Evolutionary conservation across 345 rosid genomes (phyloP), one percentile per base, ranked within the genome.

Genomic region (Balakata baccata): DNA sequence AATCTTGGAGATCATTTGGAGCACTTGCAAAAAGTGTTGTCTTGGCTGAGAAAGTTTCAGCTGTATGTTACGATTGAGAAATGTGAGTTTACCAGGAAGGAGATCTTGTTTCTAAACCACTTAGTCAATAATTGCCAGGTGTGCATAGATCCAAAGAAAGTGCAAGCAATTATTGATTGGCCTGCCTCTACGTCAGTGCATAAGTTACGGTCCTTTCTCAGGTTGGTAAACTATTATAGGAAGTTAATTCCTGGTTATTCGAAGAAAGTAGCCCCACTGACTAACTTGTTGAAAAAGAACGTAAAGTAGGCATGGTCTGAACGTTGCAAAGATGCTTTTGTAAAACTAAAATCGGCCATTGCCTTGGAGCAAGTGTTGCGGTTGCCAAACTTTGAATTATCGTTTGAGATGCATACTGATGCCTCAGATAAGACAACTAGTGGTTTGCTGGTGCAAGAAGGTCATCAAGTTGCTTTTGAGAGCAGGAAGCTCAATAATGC

Each of bases 381-480:
- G 1, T 25, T 49, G 14, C 20, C 43, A 14, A 18, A 68, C 16
- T 49, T 49, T 11, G n/a, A 4, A 0, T 6, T 7, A 22, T 59
- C 59, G 0, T 68, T 68, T 68, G 71, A 68, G 23, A 59, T 68
- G 20, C 59, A 49, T 9, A 68, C 23, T 1, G 71, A 68, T 49
- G 41, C 43, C 13, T 47, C 12, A 0, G 13, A 47, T 3, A 9
- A 0, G 10, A 14, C 51, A 2, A 9, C 10, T 2, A 3, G 71
- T 0, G 71, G 71, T 10, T 59, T 49, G 3, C 0, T 68, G 1
- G 38, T 68, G 59, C 41, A 68, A 11, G 10, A 14, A 5, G 59
- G 43, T 1, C 60, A 68, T 37, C 47, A 3, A 5, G n/a, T 51
- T 0, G 60, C 71, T 0, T 68, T 20, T 50, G 58, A 68, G 1